phyloP scores from a whole-genome alignment of 306 rosid species.

The Fragaria vesca region DNA sequence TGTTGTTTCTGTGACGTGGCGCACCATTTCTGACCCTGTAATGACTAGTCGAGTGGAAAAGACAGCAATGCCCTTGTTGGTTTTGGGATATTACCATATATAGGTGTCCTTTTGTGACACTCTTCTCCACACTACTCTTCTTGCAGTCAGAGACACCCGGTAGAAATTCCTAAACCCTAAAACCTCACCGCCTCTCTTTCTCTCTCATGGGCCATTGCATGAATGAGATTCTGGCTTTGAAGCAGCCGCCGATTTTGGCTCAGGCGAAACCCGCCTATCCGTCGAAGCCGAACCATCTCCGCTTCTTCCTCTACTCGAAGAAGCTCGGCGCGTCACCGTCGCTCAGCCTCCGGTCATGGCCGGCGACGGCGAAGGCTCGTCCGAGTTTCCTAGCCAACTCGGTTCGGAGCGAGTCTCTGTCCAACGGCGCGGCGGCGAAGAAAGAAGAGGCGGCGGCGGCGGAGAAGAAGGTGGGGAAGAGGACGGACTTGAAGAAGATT shows the following conservation, averaged over 20 bases:
- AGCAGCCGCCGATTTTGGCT: slow-evolving; percentile 12
- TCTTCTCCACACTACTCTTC: neutral
- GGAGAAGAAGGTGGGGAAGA: slow-evolving; percentile 41
- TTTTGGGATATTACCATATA: neutral
- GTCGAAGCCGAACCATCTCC: slow-evolving; percentile 21
- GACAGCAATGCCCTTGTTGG: neutral
- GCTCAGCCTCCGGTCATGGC: slow-evolving; percentile 34
- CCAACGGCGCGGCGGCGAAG: neutral
- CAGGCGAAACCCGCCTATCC: slow-evolving; percentile 6
- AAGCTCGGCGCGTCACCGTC: slow-evolving; percentile 8
- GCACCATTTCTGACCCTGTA: too few species aligned
- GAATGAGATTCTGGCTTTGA: slow-evolving; percentile 25
- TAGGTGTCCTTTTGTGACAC: neutral
- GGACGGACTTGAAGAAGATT: slow-evolving; percentile 87
- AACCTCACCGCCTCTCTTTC: neutral
- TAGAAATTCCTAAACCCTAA: neutral
- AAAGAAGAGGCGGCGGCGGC: neutral
- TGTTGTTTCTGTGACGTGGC: too few species aligned
- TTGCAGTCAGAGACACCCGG: neutral
- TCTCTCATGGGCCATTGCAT: slow-evolving; percentile 35
- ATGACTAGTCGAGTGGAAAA: neutral
- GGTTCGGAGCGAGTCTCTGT: slow-evolving; percentile 16
- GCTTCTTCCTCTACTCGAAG: slow-evolving; percentile 17
- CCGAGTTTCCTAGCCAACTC: slow-evolving; percentile 16
- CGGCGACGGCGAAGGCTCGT: neutral